Evolutionary conservation across 2,329 filamentous ascomycete genomes (phyloP).

Genomic region (Chrysoporthe deuterocubensis): DNA sequence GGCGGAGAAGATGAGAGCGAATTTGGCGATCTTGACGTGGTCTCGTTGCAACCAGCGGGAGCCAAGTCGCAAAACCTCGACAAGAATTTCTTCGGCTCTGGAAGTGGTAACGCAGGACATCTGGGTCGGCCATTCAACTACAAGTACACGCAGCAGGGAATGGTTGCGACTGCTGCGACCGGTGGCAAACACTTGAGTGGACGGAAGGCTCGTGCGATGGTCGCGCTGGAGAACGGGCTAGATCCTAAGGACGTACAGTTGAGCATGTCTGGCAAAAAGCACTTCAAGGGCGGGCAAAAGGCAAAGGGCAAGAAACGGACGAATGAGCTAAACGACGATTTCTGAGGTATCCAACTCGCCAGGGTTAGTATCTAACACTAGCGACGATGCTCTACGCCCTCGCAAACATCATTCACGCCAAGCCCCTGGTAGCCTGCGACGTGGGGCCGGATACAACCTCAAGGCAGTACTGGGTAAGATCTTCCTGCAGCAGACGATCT

Average conservation of each 20-base stretch:
- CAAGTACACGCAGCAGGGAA: slow-evolving; percentile 84
- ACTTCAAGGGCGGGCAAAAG: slow-evolving; percentile 80
- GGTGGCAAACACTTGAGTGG: slow-evolving; percentile 72
- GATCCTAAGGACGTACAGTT: slow-evolving; percentile 77
- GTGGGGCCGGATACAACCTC: neutral
- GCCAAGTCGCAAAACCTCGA: slow-evolving; percentile 79
- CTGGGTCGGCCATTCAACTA: slow-evolving; percentile 83
- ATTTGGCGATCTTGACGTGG: slow-evolving; percentile 50
- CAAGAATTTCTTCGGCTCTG: slow-evolving; percentile 82
- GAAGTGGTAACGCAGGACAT: slow-evolving; percentile 65
- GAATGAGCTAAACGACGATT: slow-evolving; percentile 45
- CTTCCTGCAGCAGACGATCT: too few relatives aligned
- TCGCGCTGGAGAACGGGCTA: slow-evolving; percentile 82
- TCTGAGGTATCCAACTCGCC: neutral
- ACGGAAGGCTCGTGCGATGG: slow-evolving; percentile 78
- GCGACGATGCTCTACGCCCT: neutral
- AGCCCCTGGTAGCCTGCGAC: neutral
- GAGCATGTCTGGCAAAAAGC: slow-evolving; percentile 76
- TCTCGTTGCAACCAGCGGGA: slow-evolving; percentile 59
- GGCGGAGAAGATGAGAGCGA: slow-evolving; percentile 39
- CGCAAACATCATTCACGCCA: neutral
- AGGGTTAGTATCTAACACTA: neutral
- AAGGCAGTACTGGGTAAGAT: neutral
- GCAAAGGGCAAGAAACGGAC: slow-evolving; percentile 56
- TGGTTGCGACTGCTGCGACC: slow-evolving; percentile 35